Conservation (phyloP, 345 rosid species). For the Dipteronia sinensis region DNA sequence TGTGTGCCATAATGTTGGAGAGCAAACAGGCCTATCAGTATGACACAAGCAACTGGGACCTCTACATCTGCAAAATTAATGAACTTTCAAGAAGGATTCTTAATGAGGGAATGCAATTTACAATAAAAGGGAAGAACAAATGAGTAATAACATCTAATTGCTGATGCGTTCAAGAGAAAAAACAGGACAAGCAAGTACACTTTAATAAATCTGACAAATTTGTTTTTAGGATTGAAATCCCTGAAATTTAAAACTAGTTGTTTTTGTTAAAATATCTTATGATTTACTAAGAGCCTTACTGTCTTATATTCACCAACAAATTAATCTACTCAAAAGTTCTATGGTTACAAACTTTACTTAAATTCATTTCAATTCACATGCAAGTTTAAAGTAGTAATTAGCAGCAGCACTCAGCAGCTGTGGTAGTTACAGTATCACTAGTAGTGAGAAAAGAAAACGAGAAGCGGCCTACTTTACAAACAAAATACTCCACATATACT, state of each 20-base stretch:
- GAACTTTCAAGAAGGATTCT: constrained; percentile 4
- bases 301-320: background rate
- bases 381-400: background rate
- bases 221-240: background rate
- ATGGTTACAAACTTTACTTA: background rate
- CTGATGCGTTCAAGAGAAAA: background rate
- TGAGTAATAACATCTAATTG: background rate
- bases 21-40: constrained; percentile 79
- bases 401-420: background rate
- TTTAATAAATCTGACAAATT: background rate
- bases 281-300: background rate
- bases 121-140: background rate
- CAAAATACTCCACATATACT: background rate
- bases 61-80: constrained; percentile 64
- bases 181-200: background rate
- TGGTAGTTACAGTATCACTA: background rate
- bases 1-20: constrained; percentile 95
- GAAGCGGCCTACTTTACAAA: background rate
- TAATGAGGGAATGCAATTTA: background rate
- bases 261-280: background rate
- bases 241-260: background rate
- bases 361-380: background rate
- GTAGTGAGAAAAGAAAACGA: background rate
- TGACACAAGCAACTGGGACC: constrained; percentile 75
- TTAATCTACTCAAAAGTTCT: too few relatives aligned